These are phyloP conservation scores for Recurvomyces mirabilis DNA, from an alignment of 495 filamentous ascomycete species.

Conservation along the genomic window DNA sequence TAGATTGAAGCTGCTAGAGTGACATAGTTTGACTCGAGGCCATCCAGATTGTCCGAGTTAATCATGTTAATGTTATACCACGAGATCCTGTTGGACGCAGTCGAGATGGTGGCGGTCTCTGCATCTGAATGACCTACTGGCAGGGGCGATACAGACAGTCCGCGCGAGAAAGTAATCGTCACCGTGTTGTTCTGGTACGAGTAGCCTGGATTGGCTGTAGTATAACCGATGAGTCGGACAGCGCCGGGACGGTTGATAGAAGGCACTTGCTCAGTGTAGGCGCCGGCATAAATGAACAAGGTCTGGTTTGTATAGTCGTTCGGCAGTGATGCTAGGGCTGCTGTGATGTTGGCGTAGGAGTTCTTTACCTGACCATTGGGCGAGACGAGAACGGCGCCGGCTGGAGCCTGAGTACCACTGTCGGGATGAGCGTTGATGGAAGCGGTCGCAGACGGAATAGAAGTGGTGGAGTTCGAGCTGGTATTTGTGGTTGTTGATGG, in stretches of 20 bases:
- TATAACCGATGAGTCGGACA: conserved; percentile 51
- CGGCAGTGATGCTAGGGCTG: conserved; percentile 44
- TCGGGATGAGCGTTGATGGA: conserved; percentile 10
- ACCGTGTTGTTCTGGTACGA: conserved; percentile 46
- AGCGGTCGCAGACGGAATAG: conserved; percentile 1
- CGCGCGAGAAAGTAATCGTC: conserved; percentile 38
- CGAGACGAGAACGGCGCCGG: conserved; percentile 40
- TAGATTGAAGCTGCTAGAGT: conserved; percentile 17
- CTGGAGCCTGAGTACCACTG: conserved; percentile 38
- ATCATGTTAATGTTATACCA: conserved; percentile 20
- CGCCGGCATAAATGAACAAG: conserved; percentile 48
- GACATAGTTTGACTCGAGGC: conserved; percentile 11
- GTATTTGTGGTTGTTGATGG: neutral
- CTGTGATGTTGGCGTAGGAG: conserved; percentile 39
- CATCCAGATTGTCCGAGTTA: conserved; percentile 18
- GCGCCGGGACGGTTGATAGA: conserved; percentile 19
- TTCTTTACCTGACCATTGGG: conserved; percentile 29
- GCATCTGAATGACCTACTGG: conserved; percentile 34
- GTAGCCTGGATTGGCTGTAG: conserved; percentile 36
- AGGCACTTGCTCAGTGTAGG: conserved; percentile 32
- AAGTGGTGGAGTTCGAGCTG: neutral
- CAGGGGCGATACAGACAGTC: conserved; percentile 25
- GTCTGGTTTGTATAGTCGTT: conserved; percentile 40
- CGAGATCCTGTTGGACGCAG: conserved; percentile 7
- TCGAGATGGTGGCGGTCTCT: conserved; percentile 37